Percentiles rank a stretch among this genome's conserved stretches.
phyloP scores from a whole-genome alignment of 805 yeast genomes.

The Ogataea sp. region DNA sequence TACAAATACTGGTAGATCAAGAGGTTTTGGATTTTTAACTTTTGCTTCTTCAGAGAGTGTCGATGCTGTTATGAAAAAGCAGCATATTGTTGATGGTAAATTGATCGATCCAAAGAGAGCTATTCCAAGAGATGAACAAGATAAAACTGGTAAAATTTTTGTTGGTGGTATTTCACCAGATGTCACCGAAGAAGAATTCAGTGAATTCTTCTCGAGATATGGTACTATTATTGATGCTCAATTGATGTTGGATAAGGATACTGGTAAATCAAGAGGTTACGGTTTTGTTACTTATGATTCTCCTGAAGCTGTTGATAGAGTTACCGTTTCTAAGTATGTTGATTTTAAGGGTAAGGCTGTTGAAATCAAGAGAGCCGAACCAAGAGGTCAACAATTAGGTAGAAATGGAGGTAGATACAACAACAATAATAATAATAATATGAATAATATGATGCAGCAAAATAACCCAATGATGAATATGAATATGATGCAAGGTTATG shows the following conservation, averaged over 20 bases:
- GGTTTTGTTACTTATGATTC: slow-evolving; percentile 95
- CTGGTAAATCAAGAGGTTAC: slow-evolving; percentile 94
- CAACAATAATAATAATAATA: slow-evolving; percentile 19
- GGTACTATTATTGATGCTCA: slow-evolving; percentile 94
- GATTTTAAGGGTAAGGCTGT: slow-evolving; percentile 79
- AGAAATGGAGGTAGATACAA: too few species aligned
- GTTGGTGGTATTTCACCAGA: slow-evolving; percentile 96
- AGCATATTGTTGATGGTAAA: slow-evolving; percentile 89
- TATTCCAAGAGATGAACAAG: slow-evolving; percentile 95
- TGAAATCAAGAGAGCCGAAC: slow-evolving; percentile 81
- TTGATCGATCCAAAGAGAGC: slow-evolving; percentile 97
- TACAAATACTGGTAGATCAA: slow-evolving; percentile 72
- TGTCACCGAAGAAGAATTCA: slow-evolving; percentile 86
- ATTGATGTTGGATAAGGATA: slow-evolving; percentile 93
- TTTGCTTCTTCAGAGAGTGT: slow-evolving; percentile 78
- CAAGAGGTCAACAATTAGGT: slow-evolving; percentile 57
- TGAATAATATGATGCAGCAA: slow-evolving; percentile 5
- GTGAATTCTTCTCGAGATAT: slow-evolving; percentile 75
- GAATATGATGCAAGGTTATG: slow-evolving; percentile 25
- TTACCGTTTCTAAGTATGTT: slow-evolving; percentile 72
- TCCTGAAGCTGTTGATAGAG: slow-evolving; percentile 88
- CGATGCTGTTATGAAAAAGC: slow-evolving; percentile 75
- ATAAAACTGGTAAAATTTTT: slow-evolving; percentile 90
- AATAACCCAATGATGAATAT: slow-evolving; percentile 13
- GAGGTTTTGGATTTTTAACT: slow-evolving; percentile 93